Evolutionary conservation across 1,284 basidiomycete species (phyloP), one percentile per base, ranked within the genome.

Genomic region (Ceratobasidium papillatum): DNA sequence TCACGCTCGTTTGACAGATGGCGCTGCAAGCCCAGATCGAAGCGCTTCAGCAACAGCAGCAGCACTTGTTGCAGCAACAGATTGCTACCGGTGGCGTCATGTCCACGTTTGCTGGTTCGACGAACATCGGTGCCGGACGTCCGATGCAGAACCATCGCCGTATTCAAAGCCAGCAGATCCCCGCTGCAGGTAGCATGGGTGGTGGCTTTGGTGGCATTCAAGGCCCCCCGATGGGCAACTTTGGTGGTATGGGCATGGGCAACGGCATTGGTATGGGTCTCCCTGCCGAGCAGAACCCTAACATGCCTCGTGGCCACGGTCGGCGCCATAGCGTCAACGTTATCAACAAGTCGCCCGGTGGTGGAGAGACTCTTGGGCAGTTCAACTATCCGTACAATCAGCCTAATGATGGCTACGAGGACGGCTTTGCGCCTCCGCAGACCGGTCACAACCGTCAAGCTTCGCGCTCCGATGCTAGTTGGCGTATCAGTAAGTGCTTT

Each of bases 291-390:
- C 90, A 72, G 25, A 91, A 79, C 81, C 86, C 58, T 84, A 88
- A 79, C 87, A 87, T 61, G 69, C 91, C 92, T 71, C 90, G 91
- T 77, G 94, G 94, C 34, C 97, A 99, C 81, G 93, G 93, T 61
- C 89, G 97, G 74, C 88, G 97, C 77, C 96, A 98, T 84, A 97
- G 95, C 79, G 94, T 98, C 77, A 98, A 97, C 79, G 94, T 97
- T 51, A 87, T 94, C 75, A 94, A 93, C 81, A 94, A 94, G 82
- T 80, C 87, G 27, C 81, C 80, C 34, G 84, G 84, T 64, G 87
- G 88, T 43, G 74, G 74, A 51, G 77, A 71, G 52, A 77, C 74
- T 51, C 75, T 74, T 68, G 75, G 71, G 9, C 69, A 76, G 36
- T 65, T 64, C 71, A 75, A 74, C 32, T 63, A 75, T 45, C 64